Conservation (phyloP, 345 rosid species). For the Dovyalis caffra region DNA sequence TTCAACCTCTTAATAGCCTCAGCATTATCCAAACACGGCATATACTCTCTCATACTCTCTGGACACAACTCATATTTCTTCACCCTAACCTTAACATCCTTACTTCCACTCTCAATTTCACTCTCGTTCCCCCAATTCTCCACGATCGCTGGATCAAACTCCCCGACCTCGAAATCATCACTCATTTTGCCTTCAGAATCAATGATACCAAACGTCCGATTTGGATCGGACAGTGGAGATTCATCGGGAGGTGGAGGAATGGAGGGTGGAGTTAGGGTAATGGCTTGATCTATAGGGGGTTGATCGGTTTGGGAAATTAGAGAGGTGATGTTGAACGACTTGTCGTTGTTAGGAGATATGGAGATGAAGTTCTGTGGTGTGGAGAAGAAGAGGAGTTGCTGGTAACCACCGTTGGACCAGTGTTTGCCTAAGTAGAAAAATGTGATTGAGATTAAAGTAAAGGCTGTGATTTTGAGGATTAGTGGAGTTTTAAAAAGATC, state of each 20-base stretch:
- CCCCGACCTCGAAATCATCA: slow-evolving; percentile 75
- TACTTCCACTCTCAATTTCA: slow-evolving; percentile 16
- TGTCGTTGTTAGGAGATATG: slow-evolving; percentile 58
- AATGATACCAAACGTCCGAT: slow-evolving; percentile 64
- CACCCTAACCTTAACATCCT: slow-evolving; percentile 31
- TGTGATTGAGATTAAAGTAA: slow-evolving; percentile 50
- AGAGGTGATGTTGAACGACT: slow-evolving; percentile 43
- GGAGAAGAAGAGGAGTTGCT: slow-evolving; percentile 77
- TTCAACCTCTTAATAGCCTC: slow-evolving; percentile 60
- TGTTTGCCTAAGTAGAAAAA: slow-evolving; percentile 88
- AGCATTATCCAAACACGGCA: slow-evolving; percentile 86
- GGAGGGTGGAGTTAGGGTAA: slow-evolving; percentile 4
- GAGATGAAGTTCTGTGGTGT: slow-evolving; percentile 40
- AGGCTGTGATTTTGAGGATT: slow-evolving; percentile 46
- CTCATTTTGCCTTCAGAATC: slow-evolving; percentile 83
- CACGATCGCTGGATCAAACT: slow-evolving; percentile 60
- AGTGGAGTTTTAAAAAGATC: slow-evolving; percentile 43
- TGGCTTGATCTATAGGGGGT: slow-evolving; percentile 3
- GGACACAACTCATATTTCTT: slow-evolving; percentile 50
- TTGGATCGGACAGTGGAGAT: slow-evolving; percentile 39
- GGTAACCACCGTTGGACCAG: slow-evolving; percentile 62
- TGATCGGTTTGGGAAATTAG: slow-evolving; percentile 33
- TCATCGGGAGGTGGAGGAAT: slow-evolving; percentile 27
- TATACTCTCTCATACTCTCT: slow-evolving; percentile 65
- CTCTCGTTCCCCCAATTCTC: slow-evolving; percentile 49